Base-by-base conservation (phyloP, 371 early-diverging fungal species). In the Mortierella sp. region DNA sequence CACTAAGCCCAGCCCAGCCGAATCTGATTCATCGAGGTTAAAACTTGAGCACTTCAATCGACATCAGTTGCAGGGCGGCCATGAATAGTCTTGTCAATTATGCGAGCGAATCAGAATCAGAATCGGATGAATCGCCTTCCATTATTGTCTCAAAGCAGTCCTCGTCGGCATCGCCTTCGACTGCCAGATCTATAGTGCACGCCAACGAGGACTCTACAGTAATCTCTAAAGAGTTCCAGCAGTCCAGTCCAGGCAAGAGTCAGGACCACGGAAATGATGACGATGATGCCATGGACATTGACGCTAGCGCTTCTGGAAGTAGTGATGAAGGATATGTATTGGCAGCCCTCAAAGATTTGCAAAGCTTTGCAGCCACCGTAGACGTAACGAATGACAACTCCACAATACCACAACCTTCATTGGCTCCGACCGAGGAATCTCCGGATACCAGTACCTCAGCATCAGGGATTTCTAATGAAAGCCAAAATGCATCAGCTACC, bases 271-370 rank as follows among this genome's bases (percentile, higher is more conserved):
- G 10, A 32, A 11, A 55, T 35, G 12, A 47, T n/a, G 35, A 11
- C 20, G 26, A 52, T n/a, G 35, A 59, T 14, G 2, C 63, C 32
- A 55, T 28, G 6, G 37, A 45, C 26, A 5, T 40, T 3, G 57
- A 24, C 8, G 6, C 12, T 45, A 28, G 12, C 30, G 20, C 26
- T 10, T 22, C 12, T 22, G 40, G 43, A 6, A 59, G 61, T 0
- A 59, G 65, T 0, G 68, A 68, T 0, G 69, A 77, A 18, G 65
- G 35, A 18, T 70, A 43, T 47, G 63, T 78, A 16, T 59, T 64
- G 2, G 66, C 70, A 10, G 74, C 73, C 6, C 59, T 78, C 47
- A 73, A 73, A 18, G 78, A 78, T 24, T 59, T 78, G 1, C 73
- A 78, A 28, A 60, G 39, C 24, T 73, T 78, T 45, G 78, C 78